Percentiles rank a stretch among this genome's conserved stretches.
These are phyloP conservation scores for Triglochin maritima DNA, from an alignment of 106 monocot species.

Conservation along the genomic window DNA sequence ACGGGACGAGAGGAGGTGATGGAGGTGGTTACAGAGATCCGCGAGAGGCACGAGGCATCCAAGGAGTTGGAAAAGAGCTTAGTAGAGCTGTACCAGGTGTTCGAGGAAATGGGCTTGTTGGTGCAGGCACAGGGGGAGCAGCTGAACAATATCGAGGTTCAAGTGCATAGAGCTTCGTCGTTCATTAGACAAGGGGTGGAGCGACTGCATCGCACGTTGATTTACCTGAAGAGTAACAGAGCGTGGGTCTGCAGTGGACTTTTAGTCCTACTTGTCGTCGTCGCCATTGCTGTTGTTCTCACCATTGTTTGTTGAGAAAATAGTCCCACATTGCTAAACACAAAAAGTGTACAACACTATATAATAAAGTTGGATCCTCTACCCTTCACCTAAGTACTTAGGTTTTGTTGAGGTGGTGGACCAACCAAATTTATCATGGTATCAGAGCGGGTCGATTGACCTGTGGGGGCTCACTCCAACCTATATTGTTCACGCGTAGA, in stretches of 20 bases:
- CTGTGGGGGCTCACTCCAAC: too few relatives aligned
- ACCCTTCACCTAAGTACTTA: too few relatives aligned
- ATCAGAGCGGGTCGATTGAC: too few relatives aligned
- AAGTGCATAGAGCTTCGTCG: constrained; percentile 53
- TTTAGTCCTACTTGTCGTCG: constrained; percentile 1
- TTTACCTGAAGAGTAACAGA: constrained; percentile 11
- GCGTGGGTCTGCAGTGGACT: constrained; percentile 16
- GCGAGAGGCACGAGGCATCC: constrained; percentile 62
- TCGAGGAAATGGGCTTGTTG: constrained; percentile 79
- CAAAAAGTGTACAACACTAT: too few relatives aligned
- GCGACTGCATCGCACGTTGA: constrained; percentile 28
- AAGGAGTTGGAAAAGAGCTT: constrained; percentile 57
- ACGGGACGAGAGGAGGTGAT: constrained; percentile 45
- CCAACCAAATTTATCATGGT: too few relatives aligned
- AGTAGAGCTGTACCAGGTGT: constrained; percentile 80
- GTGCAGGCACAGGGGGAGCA: constrained; percentile 80
- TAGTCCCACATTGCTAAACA: too few relatives aligned
- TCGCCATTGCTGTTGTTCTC: constrained; percentile 5
- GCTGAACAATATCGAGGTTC: constrained; percentile 69
- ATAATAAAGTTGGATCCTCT: too few relatives aligned
- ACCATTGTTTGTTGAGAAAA: too few relatives aligned
- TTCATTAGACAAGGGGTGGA: constrained; percentile 46
- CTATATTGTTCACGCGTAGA: too few relatives aligned
- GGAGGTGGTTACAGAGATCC: constrained; percentile 55
- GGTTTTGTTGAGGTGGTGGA: too few relatives aligned